Evolutionary conservation across 192 early-diverging fungal species (phyloP), one percentile per base, ranked within the genome.

Genomic region (Geranomyces variabilis): DNA sequence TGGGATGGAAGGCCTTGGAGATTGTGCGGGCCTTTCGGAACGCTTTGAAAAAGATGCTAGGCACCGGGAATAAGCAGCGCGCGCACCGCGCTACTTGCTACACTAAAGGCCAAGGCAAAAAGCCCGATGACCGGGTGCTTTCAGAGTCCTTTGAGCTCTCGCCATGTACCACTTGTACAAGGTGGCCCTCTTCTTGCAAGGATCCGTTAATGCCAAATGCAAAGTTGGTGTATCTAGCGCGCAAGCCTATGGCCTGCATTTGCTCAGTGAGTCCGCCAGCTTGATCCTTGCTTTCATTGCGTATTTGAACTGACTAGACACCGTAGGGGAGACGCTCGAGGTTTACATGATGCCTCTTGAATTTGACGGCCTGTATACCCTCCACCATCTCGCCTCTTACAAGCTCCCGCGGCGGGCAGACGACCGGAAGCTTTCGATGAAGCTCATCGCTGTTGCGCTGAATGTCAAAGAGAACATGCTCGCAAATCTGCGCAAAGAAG

Each of bases 161-260:
- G 33, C 33, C 26, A 36, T 61, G 33, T 33, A 33, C 33, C 8
- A 61, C 26, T 33, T 61, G 29, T 61, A 30, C 59, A 61, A 61
- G 30, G 26, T 61, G 59, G 59, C 29, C 17, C 6, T 61, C 29
- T 61, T 61, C 19, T 61, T 61, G 59, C 59, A 61, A 61, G 59
- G 59, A 2, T 61, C 26, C 5, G 59, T 61, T 5, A 61, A 61
- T 30, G 59, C 19, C 22, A 61, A 61, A 24, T 8, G 5, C 19
- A 33, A 33, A 19, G 5, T 30, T 28, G 29, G 29, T 19, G 59
- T 61, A 19, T 24, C 19, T 53, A 15, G 26, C 51, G 51, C 51
- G 29, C 2, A 41, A 12, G 19, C 22, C 26, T 61, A 28, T 33
- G 59, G 59, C 19, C 7, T 61, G 4, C 59, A 61, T 8, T 24